A percentile compares a stretch with the other conserved stretches of the same genome.
These are phyloP conservation scores for Isatis lusitanica DNA, from an alignment of 441 rosid species.

Conservation along the genomic window DNA sequence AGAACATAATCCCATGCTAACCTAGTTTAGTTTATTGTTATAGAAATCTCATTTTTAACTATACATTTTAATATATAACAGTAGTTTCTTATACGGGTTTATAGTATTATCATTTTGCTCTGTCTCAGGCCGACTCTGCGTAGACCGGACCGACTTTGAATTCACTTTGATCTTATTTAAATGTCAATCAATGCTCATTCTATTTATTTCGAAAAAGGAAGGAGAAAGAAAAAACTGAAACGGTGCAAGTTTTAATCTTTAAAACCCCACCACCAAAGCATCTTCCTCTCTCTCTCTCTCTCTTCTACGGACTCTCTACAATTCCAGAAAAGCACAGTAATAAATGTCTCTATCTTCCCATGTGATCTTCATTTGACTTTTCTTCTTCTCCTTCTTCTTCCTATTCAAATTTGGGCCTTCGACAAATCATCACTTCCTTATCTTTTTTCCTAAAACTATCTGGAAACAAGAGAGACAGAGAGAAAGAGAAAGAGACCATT, in stretches of 20 bases:
- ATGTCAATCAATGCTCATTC: neutral
- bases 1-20: too few relatives aligned
- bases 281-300: neutral
- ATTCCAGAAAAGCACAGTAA: conserved; percentile 13
- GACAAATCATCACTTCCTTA: conserved; percentile 5
- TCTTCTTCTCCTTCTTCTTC: conserved; percentile 16
- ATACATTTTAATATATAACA: too few relatives aligned
- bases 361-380: conserved; percentile 31
- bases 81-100: too few relatives aligned
- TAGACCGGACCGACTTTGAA: neutral
- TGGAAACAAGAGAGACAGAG: neutral
- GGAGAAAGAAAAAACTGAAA: neutral
- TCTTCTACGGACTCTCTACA: neutral
- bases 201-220: neutral
- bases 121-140: too few relatives aligned
- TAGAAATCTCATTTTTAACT: too few relatives aligned
- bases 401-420: too few relatives aligned
- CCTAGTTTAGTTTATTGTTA: too few relatives aligned
- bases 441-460: conserved; percentile 1
- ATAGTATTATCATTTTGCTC: too few relatives aligned
- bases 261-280: conserved; percentile 21
- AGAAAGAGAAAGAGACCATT: conserved; percentile 2
- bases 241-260: conserved; percentile 22
- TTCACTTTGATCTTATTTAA: neutral
- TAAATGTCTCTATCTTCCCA: conserved; percentile 26